These are phyloP conservation scores for Neoascochyta sp. DNA, from an alignment of 2,329 filamentous ascomycete genomes.

Conservation along the genomic window DNA sequence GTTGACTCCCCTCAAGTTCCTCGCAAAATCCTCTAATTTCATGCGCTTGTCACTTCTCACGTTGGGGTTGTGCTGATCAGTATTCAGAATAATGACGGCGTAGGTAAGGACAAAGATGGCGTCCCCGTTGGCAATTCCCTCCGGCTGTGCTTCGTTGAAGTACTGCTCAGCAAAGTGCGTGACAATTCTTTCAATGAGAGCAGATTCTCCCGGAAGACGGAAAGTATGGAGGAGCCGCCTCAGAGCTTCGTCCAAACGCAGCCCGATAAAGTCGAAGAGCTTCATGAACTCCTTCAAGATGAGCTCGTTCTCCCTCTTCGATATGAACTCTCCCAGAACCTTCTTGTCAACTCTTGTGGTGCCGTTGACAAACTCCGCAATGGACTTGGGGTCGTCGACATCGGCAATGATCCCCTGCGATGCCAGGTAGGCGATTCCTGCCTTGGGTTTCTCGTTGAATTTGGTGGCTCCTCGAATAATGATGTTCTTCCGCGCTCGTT, in stretches of 20 bases:
- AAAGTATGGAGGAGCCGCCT: conserved; percentile 86
- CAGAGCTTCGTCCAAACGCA: conserved; percentile 85
- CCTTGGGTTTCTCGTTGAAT: conserved; percentile 94
- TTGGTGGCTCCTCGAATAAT: conserved; percentile 85
- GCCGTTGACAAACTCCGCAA: conserved; percentile 83
- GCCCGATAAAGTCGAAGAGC: conserved; percentile 81
- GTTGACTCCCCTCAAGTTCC: conserved; percentile 89
- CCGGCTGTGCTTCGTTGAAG: conserved; percentile 63
- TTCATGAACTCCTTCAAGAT: conserved; percentile 80
- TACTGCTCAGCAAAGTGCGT: conserved; percentile 85
- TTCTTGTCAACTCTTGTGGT: conserved; percentile 88
- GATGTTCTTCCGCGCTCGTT: conserved; percentile 75
- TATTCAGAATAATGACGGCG: conserved; percentile 96
- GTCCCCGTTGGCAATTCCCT: conserved; percentile 79
- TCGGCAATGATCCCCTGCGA: conserved; percentile 82
- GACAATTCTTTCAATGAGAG: conserved; percentile 88
- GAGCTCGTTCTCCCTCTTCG: conserved; percentile 83
- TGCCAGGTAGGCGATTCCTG: conserved; percentile 78
- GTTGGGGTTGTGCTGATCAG: conserved; percentile 94
- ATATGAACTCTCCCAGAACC: conserved; percentile 85
- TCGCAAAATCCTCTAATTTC: conserved; percentile 76
- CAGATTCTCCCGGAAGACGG: conserved; percentile 87
- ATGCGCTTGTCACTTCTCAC: conserved; percentile 76
- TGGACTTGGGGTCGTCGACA: conserved; percentile 66
- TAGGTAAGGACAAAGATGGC: conserved; percentile 88